phyloP scores from a whole-genome alignment of 202 grass and related monocot species.

The Eragrostis tef region DNA sequence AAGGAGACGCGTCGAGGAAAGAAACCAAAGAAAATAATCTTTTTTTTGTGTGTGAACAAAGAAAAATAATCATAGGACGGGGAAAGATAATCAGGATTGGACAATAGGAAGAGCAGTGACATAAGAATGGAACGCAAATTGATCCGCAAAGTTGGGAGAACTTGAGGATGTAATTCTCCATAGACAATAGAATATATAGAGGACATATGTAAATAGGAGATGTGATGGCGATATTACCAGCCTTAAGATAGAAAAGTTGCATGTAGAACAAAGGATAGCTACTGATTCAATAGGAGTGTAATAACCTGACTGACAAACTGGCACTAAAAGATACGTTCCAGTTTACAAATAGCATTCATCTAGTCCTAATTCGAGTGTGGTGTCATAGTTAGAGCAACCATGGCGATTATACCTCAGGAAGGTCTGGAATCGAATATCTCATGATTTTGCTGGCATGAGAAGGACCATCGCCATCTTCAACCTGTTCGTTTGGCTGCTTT shows the following conservation, averaged over 20 bases:
- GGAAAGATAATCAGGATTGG: neutral
- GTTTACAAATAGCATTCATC: neutral
- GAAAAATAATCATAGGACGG: slow-evolving; percentile 4
- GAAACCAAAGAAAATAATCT: neutral
- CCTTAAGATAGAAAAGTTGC: neutral
- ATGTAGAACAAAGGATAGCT: slow-evolving; percentile 16
- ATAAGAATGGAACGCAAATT: slow-evolving; percentile 13
- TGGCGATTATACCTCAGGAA: slow-evolving; percentile 12
- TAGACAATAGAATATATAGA: neutral
- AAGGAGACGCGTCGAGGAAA: slow-evolving; percentile 19
- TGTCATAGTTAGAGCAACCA: neutral
- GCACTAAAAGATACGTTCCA: neutral
- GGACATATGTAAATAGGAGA: neutral
- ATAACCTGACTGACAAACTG: too few species aligned
- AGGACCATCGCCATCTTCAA: neutral
- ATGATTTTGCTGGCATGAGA: neutral
- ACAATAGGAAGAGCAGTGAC: neutral
- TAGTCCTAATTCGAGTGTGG: neutral
- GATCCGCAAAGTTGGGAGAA: slow-evolving; percentile 14
- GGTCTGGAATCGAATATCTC: neutral
- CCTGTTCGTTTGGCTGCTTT: too few species aligned
- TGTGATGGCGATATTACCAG: slow-evolving; percentile 9
- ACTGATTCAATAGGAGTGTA: neutral
- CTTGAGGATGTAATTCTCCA: slow-evolving; percentile 14
- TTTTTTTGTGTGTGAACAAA: too few species aligned